Conservation (phyloP, 257 asterid species). For the Sherardia arvensis region DNA sequence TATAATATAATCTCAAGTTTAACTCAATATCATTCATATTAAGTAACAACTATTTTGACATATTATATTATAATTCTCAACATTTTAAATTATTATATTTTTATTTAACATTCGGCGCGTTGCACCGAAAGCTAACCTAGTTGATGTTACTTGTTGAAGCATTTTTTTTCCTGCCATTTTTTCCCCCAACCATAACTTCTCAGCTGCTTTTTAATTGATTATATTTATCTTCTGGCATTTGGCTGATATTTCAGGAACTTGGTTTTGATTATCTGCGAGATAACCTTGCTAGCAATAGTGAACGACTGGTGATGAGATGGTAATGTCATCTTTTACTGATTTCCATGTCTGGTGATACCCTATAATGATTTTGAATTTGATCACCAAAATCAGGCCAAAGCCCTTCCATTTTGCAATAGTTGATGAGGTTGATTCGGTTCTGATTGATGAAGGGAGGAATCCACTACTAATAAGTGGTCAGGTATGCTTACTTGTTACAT, state of each 20-base stretch:
- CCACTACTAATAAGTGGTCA: slow-evolving; percentile 90
- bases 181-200: not conserved
- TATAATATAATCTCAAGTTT: too few species aligned
- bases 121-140: too few species aligned
- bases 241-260: slow-evolving; percentile 57
- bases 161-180: not conserved
- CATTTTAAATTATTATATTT: too few species aligned
- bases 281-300: slow-evolving; percentile 66
- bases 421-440: slow-evolving; percentile 97
- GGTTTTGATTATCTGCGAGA: slow-evolving; percentile 97
- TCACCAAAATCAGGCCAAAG: slow-evolving; percentile 65
- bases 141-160: not conserved
- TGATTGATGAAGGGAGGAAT: slow-evolving; percentile 96
- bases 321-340: slow-evolving; percentile 22
- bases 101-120: too few species aligned
- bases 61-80: too few species aligned
- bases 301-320: slow-evolving; percentile 96
- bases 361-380: slow-evolving; percentile 6
- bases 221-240: slow-evolving; percentile 6
- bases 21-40: too few species aligned
- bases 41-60: too few species aligned
- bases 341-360: slow-evolving; percentile 7
- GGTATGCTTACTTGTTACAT: slow-evolving; percentile 35
- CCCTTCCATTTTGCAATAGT: slow-evolving; percentile 98
- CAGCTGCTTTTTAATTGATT: not conserved